Conservation (phyloP, 2,329 filamentous ascomycete genomes). For the Stylonectria norvegica region DNA sequence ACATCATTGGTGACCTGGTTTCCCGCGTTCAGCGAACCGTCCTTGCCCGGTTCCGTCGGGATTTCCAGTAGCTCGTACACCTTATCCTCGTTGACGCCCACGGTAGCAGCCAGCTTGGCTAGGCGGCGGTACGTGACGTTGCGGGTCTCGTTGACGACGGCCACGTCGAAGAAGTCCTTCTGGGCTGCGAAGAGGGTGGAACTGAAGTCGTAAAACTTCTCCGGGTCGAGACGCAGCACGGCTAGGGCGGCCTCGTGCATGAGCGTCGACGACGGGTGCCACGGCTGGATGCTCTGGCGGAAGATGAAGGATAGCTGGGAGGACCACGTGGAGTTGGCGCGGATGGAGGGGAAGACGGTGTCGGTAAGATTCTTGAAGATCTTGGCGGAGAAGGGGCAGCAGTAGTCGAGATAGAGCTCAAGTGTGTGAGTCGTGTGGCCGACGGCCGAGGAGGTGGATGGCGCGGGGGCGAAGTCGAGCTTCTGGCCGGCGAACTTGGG, state of each 20-base stretch:
- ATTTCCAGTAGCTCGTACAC: conserved; percentile 69
- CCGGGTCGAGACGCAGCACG: conserved; percentile 66
- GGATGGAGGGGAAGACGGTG: conserved; percentile 62
- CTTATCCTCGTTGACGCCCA: conserved; percentile 67
- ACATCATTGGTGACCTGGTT: conserved; percentile 83
- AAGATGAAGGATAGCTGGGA: conserved; percentile 71
- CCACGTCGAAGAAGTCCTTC: conserved; percentile 77
- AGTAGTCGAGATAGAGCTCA: conserved; percentile 79
- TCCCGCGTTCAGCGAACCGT: conserved; percentile 70
- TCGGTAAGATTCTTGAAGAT: conserved; percentile 74
- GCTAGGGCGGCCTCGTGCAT: conserved; percentile 81
- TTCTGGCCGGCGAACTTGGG: conserved; percentile 75
- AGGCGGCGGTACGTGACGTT: conserved; percentile 81
- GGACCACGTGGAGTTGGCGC: conserved; percentile 53
- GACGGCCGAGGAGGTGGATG: conserved; percentile 33
- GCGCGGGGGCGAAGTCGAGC: conserved; percentile 47
- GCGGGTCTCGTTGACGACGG: conserved; percentile 75
- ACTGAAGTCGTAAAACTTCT: conserved; percentile 78
- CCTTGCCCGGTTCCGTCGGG: conserved; percentile 60
- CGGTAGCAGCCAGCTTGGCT: conserved; percentile 65
- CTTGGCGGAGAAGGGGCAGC: conserved; percentile 69
- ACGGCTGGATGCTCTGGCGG: conserved; percentile 89
- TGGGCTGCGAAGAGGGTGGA: conserved; percentile 64
- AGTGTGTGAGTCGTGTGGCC: conserved; percentile 54
- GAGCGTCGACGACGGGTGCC: conserved; percentile 84